phyloP scores from a whole-genome alignment of 148 eudicot genomes.

The Euryodendron excelsum region DNA sequence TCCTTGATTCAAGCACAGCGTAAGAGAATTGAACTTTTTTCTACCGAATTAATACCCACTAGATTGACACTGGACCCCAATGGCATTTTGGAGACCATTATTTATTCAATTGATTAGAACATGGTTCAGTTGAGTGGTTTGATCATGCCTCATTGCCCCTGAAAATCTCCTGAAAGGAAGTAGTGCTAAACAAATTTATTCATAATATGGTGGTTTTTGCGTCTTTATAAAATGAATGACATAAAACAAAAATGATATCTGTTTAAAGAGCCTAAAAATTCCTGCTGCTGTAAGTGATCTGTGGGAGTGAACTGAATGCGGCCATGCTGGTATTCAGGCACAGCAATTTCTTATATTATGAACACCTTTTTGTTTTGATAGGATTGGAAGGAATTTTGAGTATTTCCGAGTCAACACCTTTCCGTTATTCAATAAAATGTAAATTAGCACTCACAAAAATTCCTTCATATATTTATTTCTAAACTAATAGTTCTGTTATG shows the following conservation, averaged over 20 bases:
- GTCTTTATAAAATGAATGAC: no score
- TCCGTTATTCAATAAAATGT: conserved; percentile 1
- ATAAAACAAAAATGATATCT: background rate
- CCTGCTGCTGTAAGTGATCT: background rate
- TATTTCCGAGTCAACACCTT: background rate
- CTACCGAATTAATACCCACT: background rate
- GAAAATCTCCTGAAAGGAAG: background rate
- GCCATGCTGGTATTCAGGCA: no score
- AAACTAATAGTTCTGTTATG: background rate
- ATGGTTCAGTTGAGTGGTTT: background rate
- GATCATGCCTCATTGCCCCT: background rate
- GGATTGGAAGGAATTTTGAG: background rate
- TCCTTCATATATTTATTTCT: background rate
- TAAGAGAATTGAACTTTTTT: background rate
- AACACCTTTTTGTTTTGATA: background rate
- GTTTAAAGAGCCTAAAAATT: background rate
- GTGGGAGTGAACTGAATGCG: background rate
- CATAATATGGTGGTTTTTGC: background rate
- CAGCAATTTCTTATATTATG: background rate
- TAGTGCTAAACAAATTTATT: background rate
- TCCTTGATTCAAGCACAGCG: no score
- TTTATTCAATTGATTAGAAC: background rate
- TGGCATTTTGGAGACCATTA: background rate
- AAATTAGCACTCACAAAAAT: background rate
- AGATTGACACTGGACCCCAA: no score